These are phyloP conservation scores for Tricholoma saponaceum DNA, from an alignment of 768 basidiomycete species.

Conservation along the genomic window DNA sequence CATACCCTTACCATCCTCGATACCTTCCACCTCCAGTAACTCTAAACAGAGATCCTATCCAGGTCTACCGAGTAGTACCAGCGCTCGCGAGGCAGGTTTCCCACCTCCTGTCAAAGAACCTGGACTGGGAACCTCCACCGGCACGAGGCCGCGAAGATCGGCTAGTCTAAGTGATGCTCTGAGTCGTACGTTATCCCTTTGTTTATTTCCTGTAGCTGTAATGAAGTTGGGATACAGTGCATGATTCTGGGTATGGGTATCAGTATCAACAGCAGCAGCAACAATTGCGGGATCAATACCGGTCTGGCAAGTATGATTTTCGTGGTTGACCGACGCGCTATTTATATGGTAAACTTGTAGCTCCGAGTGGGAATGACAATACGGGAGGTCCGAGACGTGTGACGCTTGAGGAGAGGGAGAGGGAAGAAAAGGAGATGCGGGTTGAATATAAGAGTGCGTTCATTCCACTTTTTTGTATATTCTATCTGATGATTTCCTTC, in stretches of 20 bases:
- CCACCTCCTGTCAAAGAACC: conserved; percentile 11
- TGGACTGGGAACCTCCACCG: conserved; percentile 35
- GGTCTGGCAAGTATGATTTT: conserved; percentile 27
- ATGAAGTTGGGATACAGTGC: conserved; percentile 19
- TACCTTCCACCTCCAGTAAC: conserved; percentile 16
- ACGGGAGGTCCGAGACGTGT: conserved; percentile 32
- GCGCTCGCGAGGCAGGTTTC: conserved; percentile 11
- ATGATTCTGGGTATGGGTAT: conserved; percentile 23
- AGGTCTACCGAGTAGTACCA: conserved; percentile 19
- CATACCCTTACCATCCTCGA: conserved; percentile 20
- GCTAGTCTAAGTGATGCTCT: conserved; percentile 71
- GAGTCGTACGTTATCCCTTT: conserved; percentile 24
- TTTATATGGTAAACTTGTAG: conserved; percentile 1
- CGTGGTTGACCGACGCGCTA: not conserved
- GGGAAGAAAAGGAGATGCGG: conserved; percentile 39
- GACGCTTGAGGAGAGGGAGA: conserved; percentile 33
- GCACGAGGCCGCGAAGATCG: conserved; percentile 65
- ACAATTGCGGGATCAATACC: conserved; percentile 33
- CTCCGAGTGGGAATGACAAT: conserved; percentile 20
- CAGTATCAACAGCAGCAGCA: conserved; percentile 27
- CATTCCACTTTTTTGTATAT: not conserved
- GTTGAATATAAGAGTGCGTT: conserved; percentile 38
- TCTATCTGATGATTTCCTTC: too few relatives aligned
- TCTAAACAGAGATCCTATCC: conserved; percentile 24
- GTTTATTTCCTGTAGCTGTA: not conserved